Evolutionary conservation across 345 rosid genomes (phyloP).

Genomic region (Sisymbrium irio): DNA sequence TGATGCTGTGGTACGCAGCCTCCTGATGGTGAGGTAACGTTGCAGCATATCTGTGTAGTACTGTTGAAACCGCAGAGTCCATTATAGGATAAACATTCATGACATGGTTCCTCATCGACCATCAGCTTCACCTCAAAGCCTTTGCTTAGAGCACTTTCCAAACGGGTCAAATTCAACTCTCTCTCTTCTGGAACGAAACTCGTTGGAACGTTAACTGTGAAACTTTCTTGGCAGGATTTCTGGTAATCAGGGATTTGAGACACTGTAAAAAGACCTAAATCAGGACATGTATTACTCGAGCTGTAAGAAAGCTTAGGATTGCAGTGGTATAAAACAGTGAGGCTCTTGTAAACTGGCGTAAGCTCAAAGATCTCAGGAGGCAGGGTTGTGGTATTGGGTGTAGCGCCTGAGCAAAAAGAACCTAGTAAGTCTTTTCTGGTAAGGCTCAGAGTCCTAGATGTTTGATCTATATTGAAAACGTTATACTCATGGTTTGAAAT

Average conservation of each 20-base stretch:
- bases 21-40: too few relatives aligned
- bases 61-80: too few relatives aligned
- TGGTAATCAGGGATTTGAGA: background rate
- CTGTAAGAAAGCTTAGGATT: background rate
- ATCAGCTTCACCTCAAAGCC: slow-evolving; percentile 8
- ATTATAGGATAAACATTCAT: too few relatives aligned
- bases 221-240: background rate
- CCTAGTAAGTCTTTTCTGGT: slow-evolving; percentile 5
- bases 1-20: too few relatives aligned
- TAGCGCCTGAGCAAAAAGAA: background rate
- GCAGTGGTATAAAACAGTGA: slow-evolving; percentile 21
- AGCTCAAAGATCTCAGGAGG: background rate
- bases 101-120: too few relatives aligned
- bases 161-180: background rate
- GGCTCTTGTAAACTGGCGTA: background rate
- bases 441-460: slow-evolving; percentile 4
- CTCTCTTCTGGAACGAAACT: background rate
- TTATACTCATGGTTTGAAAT: background rate
- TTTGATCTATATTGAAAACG: slow-evolving; percentile 5
- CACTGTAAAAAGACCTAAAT: background rate
- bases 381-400: background rate
- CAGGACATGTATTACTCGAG: slow-evolving; percentile 8
- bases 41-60: too few relatives aligned
- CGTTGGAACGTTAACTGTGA: background rate
- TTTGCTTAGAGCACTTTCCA: background rate